phyloP scores from a whole-genome alignment of 139 green algal species.

The Chlorella sp. region DNA sequence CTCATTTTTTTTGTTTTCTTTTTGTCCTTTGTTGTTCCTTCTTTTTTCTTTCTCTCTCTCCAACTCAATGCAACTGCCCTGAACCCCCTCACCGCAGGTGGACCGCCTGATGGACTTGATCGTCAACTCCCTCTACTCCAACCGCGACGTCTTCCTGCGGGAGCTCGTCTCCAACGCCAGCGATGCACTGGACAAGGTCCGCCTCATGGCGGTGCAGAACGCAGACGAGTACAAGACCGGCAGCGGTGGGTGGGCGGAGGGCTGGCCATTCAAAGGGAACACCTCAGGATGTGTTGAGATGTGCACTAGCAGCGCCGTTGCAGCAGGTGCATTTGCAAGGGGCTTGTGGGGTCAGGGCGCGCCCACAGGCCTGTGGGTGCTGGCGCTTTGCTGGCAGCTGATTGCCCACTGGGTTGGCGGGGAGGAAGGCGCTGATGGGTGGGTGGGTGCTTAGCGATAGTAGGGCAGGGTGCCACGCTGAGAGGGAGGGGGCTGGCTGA shows the following conservation, averaged over 20 bases:
- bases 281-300: too few species aligned
- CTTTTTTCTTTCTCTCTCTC: not conserved
- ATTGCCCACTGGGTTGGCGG: too few species aligned
- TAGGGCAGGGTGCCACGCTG: too few species aligned
- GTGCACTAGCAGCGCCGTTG: too few species aligned
- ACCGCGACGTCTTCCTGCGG: conserved; percentile 92
- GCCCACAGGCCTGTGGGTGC: too few species aligned
- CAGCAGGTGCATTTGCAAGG: too few species aligned
- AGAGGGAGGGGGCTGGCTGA: too few species aligned
- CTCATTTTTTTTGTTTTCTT: not conserved
- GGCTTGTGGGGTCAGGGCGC: too few species aligned
- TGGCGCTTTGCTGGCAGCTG: too few species aligned
- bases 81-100: conserved; percentile 42
- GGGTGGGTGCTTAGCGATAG: too few species aligned
- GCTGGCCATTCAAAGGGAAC: too few species aligned
- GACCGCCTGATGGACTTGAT: conserved; percentile 99
- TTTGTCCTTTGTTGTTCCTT: not conserved
- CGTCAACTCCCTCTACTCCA: conserved; percentile 98
- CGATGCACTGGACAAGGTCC: conserved; percentile 96
- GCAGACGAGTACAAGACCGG: conserved; percentile 38
- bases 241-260: not conserved
- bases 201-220: conserved; percentile 45
- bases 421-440: too few species aligned
- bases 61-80: not conserved
- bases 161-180: conserved; percentile 94